phyloP scores from a whole-genome alignment of 257 asterid species.

The Petunia secreta region DNA sequence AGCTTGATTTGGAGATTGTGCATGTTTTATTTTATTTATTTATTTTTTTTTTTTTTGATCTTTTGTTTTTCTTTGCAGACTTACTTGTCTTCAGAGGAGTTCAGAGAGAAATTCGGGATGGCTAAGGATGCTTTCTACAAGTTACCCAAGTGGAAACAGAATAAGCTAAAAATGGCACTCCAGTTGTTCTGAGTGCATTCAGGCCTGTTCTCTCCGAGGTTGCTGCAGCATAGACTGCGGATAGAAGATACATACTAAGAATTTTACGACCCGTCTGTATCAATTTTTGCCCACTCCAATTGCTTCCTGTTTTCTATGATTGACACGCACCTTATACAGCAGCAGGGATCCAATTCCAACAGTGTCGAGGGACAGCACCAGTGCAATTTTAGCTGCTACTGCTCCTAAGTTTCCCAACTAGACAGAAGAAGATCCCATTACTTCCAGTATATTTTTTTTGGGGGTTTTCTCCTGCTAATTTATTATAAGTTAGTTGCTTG shows the following conservation, averaged over 20 bases:
- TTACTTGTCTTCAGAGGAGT: conserved; percentile 77
- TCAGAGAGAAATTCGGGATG: conserved; percentile 87
- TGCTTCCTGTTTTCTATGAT: conserved; percentile 25
- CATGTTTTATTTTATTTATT: not conserved
- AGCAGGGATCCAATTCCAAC: conserved; percentile 36
- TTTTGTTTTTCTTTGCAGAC: conserved; percentile 50
- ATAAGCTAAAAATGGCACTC: conserved; percentile 91
- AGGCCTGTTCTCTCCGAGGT: conserved; percentile 29
- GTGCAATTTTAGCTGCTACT: conserved; percentile 74
- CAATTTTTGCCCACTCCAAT: not conserved
- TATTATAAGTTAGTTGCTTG: conserved; percentile 43
- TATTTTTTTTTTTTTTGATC: not conserved
- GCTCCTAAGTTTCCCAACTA: conserved; percentile 41
- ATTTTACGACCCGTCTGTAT: conserved; percentile 38
- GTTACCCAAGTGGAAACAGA: conserved; percentile 99
- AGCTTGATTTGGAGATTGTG: not conserved
- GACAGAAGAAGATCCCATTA: conserved; percentile 35
- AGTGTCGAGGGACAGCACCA: conserved; percentile 49
- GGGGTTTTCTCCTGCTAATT: conserved; percentile 25
- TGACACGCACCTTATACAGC: conserved; percentile 32
- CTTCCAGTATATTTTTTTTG: conserved; percentile 35
- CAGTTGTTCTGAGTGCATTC: conserved; percentile 60
- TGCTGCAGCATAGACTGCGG: conserved; percentile 37
- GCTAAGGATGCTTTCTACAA: conserved; percentile 71
- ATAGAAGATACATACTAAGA: conserved; percentile 36